These are phyloP conservation scores for Geranium incanum DNA, from an alignment of 441 rosid genomes.

Conservation along the genomic window DNA sequence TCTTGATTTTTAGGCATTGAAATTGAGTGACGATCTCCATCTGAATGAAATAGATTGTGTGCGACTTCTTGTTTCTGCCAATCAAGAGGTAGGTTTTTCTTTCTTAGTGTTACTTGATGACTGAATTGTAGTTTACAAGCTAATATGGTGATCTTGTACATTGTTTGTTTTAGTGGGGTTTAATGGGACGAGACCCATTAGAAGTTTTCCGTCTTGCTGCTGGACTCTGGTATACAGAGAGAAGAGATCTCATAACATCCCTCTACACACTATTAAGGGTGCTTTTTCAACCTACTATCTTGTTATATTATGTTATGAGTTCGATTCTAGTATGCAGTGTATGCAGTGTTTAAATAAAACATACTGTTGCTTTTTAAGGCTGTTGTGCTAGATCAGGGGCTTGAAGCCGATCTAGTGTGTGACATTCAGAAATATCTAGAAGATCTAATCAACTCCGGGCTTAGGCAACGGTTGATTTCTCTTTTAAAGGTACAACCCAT, in stretches of 20 bases:
- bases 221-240: conserved; percentile 92
- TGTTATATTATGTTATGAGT: not conserved
- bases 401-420: conserved; percentile 58
- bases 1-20: conserved; percentile 47
- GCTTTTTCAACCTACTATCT: conserved; percentile 20
- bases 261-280: conserved; percentile 79
- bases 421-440: conserved; percentile 75
- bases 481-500: conserved; percentile 57
- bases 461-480: conserved; percentile 68
- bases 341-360: conserved; percentile 14
- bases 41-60: conserved; percentile 85
- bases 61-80: conserved; percentile 72
- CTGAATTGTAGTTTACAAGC: conserved; percentile 7
- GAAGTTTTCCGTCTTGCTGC: conserved; percentile 86
- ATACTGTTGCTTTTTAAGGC: conserved; percentile 49
- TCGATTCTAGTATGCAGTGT: conserved; percentile 7
- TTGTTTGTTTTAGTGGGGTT: conserved; percentile 51
- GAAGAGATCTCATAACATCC: conserved; percentile 72
- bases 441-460: conserved; percentile 64
- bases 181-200: conserved; percentile 69
- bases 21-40: conserved; percentile 82
- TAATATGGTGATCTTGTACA: conserved; percentile 4
- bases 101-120: conserved; percentile 16
- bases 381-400: conserved; percentile 80
- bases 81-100: conserved; percentile 64